A percentile compares a stretch with the other conserved stretches of the same genome.
Evolutionary conservation across 2,329 filamentous ascomycete genomes (phyloP).

Genomic region (Colletotrichum sidae): DNA sequence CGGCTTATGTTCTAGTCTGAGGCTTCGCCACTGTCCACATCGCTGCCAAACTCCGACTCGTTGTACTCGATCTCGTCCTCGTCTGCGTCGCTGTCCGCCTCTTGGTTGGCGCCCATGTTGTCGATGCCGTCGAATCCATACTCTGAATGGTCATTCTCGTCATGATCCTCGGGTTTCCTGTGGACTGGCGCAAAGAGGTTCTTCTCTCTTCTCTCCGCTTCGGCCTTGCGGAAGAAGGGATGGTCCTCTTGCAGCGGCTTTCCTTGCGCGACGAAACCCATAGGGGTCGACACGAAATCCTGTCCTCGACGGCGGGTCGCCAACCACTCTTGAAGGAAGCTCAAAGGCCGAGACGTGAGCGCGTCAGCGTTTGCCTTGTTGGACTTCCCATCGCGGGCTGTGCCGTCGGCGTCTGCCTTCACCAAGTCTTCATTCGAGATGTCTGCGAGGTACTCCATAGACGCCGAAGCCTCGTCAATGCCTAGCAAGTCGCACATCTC

Average conservation of each 20-base stretch:
- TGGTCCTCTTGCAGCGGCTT: constrained; percentile 60
- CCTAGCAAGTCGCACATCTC: constrained; percentile 48
- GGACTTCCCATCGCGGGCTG: not conserved
- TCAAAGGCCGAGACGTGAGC: constrained; percentile 51
- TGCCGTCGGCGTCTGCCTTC: not conserved
- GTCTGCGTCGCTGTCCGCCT: constrained; percentile 26
- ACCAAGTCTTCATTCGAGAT: constrained; percentile 7
- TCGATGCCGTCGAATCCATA: constrained; percentile 26
- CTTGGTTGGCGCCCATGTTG: constrained; percentile 32
- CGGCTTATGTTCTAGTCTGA: no score
- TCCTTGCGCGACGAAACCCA: constrained; percentile 67
- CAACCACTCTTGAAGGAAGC: constrained; percentile 69
- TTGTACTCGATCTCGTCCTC: constrained; percentile 36
- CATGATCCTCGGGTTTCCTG: not conserved
- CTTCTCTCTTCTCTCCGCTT: constrained; percentile 31
- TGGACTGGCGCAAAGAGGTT: constrained; percentile 16
- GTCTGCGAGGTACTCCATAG: constrained; percentile 14
- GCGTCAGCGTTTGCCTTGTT: not conserved
- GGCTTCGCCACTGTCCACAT: not conserved
- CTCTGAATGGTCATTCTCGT: constrained; percentile 10
- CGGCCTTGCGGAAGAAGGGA: constrained; percentile 59
- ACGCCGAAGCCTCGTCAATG: constrained; percentile 37
- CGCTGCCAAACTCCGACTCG: constrained; percentile 29
- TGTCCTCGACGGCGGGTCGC: constrained; percentile 64
- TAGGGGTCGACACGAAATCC: constrained; percentile 69